Conservation (phyloP, 768 basidiomycete genomes). For the Psilocybe azurescens region DNA sequence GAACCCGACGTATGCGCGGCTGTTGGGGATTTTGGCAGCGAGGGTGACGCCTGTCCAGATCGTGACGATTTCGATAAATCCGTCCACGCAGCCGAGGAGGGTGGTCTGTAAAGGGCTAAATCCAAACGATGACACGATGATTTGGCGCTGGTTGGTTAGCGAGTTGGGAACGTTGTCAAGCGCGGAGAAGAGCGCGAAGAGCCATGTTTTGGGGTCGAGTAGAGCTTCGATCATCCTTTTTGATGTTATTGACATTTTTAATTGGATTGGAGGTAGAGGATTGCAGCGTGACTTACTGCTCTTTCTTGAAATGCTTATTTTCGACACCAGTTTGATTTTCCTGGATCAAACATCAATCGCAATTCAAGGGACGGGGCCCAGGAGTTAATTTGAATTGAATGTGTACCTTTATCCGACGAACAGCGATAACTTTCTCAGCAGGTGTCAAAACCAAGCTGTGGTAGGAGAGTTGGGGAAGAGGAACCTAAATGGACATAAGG, state of each 20-base stretch:
- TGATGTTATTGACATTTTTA: neutral
- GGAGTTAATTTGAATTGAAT: neutral
- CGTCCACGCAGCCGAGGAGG: conserved; percentile 70
- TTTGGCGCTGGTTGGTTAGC: conserved; percentile 62
- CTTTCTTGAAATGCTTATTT: conserved; percentile 81
- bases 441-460: conserved; percentile 75
- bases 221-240: conserved; percentile 72
- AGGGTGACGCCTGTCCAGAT: conserved; percentile 70
- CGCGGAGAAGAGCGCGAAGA: conserved; percentile 72
- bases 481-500: conserved; percentile 44
- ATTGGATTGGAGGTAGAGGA: neutral
- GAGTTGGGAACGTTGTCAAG: conserved; percentile 71
- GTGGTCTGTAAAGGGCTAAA: conserved; percentile 71
- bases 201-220: conserved; percentile 74
- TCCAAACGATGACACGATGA: conserved; percentile 72
- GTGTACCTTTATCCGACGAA: conserved; percentile 65
- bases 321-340: conserved; percentile 83
- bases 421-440: conserved; percentile 65
- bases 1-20: conserved; percentile 67
- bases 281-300: conserved; percentile 59
- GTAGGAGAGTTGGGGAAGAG: conserved; percentile 80
- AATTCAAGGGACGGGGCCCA: neutral
- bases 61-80: conserved; percentile 68
- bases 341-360: conserved; percentile 31
- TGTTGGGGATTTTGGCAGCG: conserved; percentile 59